Percentiles rank a stretch among this genome's conserved stretches.
Conservation (phyloP, 306 rosid species). For the Ammopiptanthus mongolicus region DNA sequence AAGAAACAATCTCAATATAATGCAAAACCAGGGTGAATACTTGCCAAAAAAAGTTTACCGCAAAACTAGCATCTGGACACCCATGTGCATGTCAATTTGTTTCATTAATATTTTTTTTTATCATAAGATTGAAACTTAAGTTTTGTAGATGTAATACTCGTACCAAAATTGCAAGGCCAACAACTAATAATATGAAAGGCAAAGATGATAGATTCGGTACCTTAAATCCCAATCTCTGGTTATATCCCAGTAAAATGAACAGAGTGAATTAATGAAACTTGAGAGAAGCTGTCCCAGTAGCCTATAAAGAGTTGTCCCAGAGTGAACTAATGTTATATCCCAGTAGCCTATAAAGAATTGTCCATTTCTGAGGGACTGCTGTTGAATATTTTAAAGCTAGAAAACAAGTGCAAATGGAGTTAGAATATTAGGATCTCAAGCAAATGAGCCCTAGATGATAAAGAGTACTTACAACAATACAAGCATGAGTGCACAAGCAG, state of each 20-base stretch:
- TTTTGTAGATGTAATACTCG: background rate
- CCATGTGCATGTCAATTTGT: background rate
- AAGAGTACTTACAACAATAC: background rate
- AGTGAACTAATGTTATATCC: too few species aligned
- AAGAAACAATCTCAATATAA: conserved; percentile 23
- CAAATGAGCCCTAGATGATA: background rate
- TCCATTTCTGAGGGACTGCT: conserved; percentile 83
- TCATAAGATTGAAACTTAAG: background rate
- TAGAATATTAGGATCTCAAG: conserved; percentile 20
- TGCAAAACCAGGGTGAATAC: background rate
- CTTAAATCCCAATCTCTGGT: conserved; percentile 99
- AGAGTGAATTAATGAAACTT: conserved; percentile 80
- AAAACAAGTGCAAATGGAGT: conserved; percentile 39
- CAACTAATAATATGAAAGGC: background rate
- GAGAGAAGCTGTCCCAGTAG: conserved; percentile 97
- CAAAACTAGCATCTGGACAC: background rate
- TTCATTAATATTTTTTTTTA: background rate
- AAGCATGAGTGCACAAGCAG: background rate
- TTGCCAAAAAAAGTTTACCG: background rate
- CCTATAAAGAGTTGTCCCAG: conserved; percentile 62
- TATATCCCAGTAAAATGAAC: conserved; percentile 98
- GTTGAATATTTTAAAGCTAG: conserved; percentile 94
- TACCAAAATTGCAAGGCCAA: background rate
- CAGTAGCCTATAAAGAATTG: too few species aligned
- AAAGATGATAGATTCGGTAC: conserved; percentile 35